Evolutionary conservation across 192 early-diverging fungal genomes (phyloP), one percentile per base, ranked within the genome.

Genomic region (Linnemannia elongata): DNA sequence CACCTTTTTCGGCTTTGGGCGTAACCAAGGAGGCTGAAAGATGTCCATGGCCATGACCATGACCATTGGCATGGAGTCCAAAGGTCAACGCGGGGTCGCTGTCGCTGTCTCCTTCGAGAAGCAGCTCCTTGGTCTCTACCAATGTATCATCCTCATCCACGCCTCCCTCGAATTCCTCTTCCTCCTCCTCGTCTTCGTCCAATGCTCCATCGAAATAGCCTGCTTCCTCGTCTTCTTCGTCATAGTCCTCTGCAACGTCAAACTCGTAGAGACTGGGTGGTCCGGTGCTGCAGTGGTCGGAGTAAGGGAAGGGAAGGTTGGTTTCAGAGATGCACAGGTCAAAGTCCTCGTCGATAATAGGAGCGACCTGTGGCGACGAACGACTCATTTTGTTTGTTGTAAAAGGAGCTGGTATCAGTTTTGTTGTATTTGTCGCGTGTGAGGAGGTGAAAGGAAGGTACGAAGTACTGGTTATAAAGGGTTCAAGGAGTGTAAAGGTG

Each of bases 311-410:
- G n/a, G 85, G 85, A 4, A 87, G 79, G 42, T 81, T 87, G 18
- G 85, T 87, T 39, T 87, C 85, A 20, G 85, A 78, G 69, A 87
- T 87, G 72, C 85, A 77, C 33, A 87, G 79, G 72, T 87, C 85
- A 78, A 81, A 87, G 68, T 87, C 85, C 73, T 87, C 85, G 76
- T 87, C 85, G 49, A 87, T 87, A 42, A 75, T 68, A 7, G 85
- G 80, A 17, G 75, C 47, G 27, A 80, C 44, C 33, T 52, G 18
- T 30, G 76, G 72, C 27, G 85, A 78, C 18, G 47, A 4, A 22
- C 82, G 69, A 27, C 76, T 87, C 85, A 87, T 87, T 76, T 27
- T 66, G 12, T 76, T 27, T 66, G 12, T 20, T 52, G 1, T 54
- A 68, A 4, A 55, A 22, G 27, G 52, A 27, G 18, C 36, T 30